Evolutionary conservation across 495 filamentous ascomycete species (phyloP), one percentile per base, ranked within the genome.

Genomic region (Aspergillus affinis): DNA sequence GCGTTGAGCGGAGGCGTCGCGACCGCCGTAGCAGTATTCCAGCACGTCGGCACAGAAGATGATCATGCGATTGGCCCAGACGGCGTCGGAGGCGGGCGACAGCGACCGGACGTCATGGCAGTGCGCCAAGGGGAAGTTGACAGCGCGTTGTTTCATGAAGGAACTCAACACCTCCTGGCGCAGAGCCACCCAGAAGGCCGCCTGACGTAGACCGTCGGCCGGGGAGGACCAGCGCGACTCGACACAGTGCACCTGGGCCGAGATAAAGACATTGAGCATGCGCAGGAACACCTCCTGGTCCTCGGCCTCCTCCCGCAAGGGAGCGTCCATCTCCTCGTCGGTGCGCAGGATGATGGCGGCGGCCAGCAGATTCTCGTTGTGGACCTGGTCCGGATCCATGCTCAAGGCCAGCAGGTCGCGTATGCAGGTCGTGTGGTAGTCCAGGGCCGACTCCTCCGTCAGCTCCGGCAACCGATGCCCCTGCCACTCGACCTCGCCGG

Each of bases 121-220:
- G 3, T 61, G 54, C 6, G 49, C 55, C n/a, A 74, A 50, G n/a
- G 68, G 61, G 10, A 69, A 57, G 2, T 58, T 54, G 44, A 77
- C 61, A 6, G 69, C 57, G 15, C 69, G 67, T 60, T 73, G 72
- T 59, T 70, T 74, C 20, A 68, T 67, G 53, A 76, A 74, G 1
- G 71, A 61, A 29, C 71, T 72, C 52, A 71, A 64, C 18, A 76
- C 62, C 47, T 75, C 72, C 65, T 76, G 75, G n/a, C 74, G 65
- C 21, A 72, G 61, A 2, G 63, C 75, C 21, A 76, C 65, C 58
- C 71, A 67, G 59, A 70, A 76, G 13, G 71, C 65, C 5, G 72
- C 74, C 20, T 69, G 63, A 0, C 71, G 64, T 6, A 78, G 65
- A 12, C 72, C 65, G 26, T 41, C 47, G 18, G 51, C 4, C 29